Evolutionary conservation across 2,329 filamentous ascomycete genomes (phyloP).

Genomic region (Sporothrix pallida): DNA sequence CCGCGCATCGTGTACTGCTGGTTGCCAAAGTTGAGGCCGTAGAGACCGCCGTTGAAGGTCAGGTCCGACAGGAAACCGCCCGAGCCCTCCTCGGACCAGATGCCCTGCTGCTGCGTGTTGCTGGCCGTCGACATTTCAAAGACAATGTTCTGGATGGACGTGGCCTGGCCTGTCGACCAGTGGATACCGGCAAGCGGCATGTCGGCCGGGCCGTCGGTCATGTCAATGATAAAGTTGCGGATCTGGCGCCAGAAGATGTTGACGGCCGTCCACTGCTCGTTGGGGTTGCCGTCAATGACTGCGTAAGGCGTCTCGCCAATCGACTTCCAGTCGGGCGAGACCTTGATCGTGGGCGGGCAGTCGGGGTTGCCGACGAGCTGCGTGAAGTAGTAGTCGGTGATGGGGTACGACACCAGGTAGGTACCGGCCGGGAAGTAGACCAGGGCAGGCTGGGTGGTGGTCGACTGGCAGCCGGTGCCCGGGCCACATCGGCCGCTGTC

Average conservation of each 20-base stretch:
- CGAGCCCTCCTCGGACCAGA: constrained; percentile 67
- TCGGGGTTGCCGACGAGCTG: constrained; percentile 36
- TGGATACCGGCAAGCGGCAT: constrained; percentile 61
- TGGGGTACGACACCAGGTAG: constrained; percentile 35
- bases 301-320: constrained; percentile 20
- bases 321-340: constrained; percentile 1
- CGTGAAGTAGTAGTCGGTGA: constrained; percentile 37
- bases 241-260: constrained; percentile 59
- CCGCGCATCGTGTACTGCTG: constrained; percentile 74
- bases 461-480: constrained; percentile 32
- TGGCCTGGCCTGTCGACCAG: constrained; percentile 71
- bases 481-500: constrained; percentile 32
- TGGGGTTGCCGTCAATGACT: constrained; percentile 53
- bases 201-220: constrained; percentile 55
- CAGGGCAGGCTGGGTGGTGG: constrained; percentile 35
- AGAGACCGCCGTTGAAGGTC: constrained; percentile 69
- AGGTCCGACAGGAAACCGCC: constrained; percentile 73
- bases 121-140: constrained; percentile 54
- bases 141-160: constrained; percentile 61
- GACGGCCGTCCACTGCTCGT: constrained; percentile 56
- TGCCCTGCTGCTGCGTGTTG: constrained; percentile 59
- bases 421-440: constrained; percentile 39
- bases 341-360: constrained; percentile 36
- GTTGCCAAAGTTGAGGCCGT: constrained; percentile 61
- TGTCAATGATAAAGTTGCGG: constrained; percentile 62